Base-by-base conservation (phyloP, 495 filamentous ascomycete species). In the Penicillium salamii region DNA sequence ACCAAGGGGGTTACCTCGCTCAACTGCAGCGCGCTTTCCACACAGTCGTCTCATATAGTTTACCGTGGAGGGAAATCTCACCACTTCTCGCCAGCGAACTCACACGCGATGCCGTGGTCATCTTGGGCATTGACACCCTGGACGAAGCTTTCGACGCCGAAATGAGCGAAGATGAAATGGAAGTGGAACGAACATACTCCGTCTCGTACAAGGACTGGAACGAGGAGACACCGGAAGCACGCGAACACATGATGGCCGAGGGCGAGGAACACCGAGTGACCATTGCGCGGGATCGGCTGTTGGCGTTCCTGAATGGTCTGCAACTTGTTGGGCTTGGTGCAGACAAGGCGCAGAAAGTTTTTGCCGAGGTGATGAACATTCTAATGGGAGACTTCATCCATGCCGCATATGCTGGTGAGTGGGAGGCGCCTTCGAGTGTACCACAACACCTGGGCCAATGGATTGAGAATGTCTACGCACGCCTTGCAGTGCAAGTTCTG, bases 281-380 rank as follows among this genome's bases (percentile, higher is more conserved):
- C 15, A 57, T 57, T n/a, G 68, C 79, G 20, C 78, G 80, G 18
- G 64, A 77, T 29, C 77, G 76, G 23, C 60, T 88, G 20, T 60
- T 83, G 17, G 69, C 73, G 26, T 65, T 89, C 14, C 68, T 88
- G 14, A 75, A 79, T 28, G 78, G 79, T 19, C 67, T 95, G 13
- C 75, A 85, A 46, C 78, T 80, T 19, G 83, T 91, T 7, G 91
- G 90, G 0, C 63, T 95, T 42, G 88, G 83, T 8, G 86, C 85
- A 7, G 83, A 88, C 50, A 78, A 76, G 45, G 88, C 88, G 41
- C 87, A 91, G 59, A 78, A 85, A 36, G 76, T 87, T 11, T 89
- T 93, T 54, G 90, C 87, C 18, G 75, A 83, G 50, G 77, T 90
- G 35, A 88, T 91, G 79, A 78, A 87, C 54, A 64, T 71, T 15